phyloP scores from a whole-genome alignment of 192 early-diverging fungal species.

The Dissophora globulifera region DNA sequence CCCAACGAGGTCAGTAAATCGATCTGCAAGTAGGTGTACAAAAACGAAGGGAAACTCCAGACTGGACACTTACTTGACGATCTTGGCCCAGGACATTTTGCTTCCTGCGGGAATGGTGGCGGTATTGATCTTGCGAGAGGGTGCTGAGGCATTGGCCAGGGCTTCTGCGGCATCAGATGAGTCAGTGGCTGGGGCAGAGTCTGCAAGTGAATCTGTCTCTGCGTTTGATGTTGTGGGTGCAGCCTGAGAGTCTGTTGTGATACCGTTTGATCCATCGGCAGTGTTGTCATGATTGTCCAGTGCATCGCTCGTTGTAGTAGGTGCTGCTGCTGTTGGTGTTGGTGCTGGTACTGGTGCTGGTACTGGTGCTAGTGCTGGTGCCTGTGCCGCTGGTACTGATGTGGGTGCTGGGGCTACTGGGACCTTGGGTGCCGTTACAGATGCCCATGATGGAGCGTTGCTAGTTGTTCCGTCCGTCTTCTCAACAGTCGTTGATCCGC shows the following conservation, averaged over 20 bases:
- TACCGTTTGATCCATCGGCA: background rate
- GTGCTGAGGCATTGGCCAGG: background rate
- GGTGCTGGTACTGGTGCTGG: constrained; percentile 8
- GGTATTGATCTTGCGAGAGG: constrained; percentile 42
- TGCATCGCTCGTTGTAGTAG: background rate
- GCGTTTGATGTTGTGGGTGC: background rate
- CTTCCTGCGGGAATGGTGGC: constrained; percentile 50
- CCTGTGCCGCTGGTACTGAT: no score
- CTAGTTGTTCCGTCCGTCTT: constrained; percentile 20
- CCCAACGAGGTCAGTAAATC: no score
- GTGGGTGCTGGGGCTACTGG: no score
- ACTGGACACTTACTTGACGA: constrained; percentile 68
- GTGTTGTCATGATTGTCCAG: background rate
- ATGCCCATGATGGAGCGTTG: constrained; percentile 57
- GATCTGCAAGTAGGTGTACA: no score
- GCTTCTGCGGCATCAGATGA: constrained; percentile 24
- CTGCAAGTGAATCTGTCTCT: background rate
- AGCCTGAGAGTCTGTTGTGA: constrained; percentile 9
- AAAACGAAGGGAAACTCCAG: no score
- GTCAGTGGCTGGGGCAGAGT: constrained; percentile 24
- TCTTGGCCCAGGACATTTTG: constrained; percentile 71
- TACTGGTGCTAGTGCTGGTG: background rate
- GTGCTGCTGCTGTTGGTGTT: background rate
- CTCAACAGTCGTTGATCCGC: constrained; percentile 12
- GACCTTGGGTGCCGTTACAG: constrained; percentile 44